These are phyloP conservation scores for Hypoxylon sp. DNA, from an alignment of 2,329 filamentous ascomycete genomes.

Conservation along the genomic window DNA sequence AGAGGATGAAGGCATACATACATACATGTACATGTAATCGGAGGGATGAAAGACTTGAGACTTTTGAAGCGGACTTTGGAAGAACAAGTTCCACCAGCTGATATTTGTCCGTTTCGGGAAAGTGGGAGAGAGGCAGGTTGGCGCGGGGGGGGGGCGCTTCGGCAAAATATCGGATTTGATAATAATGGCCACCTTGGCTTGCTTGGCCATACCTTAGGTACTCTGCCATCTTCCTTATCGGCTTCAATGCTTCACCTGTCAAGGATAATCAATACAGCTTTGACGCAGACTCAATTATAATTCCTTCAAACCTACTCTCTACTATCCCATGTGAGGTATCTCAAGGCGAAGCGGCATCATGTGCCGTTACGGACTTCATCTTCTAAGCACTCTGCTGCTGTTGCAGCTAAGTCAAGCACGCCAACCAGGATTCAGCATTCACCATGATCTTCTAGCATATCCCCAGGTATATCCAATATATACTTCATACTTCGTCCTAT, in stretches of 20 bases:
- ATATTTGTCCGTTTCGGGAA: neutral
- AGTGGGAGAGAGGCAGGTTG: neutral
- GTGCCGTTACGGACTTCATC: conserved; percentile 65
- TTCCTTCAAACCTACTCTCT: neutral
- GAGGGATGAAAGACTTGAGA: too few relatives aligned
- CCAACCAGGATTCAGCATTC: conserved; percentile 80
- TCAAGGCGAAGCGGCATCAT: conserved; percentile 60
- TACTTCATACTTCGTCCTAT: neutral
- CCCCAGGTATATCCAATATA: conserved; percentile 76
- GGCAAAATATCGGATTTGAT: conserved; percentile 18
- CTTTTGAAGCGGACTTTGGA: too few relatives aligned
- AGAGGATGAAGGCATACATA: too few relatives aligned
- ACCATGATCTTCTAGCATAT: conserved; percentile 88
- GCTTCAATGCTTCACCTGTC: neutral
- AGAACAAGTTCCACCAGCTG: neutral
- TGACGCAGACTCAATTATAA: neutral
- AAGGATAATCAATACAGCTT: neutral
- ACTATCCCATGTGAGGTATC: conserved; percentile 54
- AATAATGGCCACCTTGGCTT: conserved; percentile 28
- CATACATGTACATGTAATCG: too few relatives aligned
- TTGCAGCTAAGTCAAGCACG: conserved; percentile 65
- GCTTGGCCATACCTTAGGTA: too few relatives aligned
- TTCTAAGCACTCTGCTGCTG: conserved; percentile 61
- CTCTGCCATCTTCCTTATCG: conserved; percentile 35
- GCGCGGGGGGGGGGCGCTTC: neutral